These are phyloP conservation scores for Tillandsia leiboldiana DNA, from an alignment of 176 grass and related monocot genomes.

Conservation along the genomic window DNA sequence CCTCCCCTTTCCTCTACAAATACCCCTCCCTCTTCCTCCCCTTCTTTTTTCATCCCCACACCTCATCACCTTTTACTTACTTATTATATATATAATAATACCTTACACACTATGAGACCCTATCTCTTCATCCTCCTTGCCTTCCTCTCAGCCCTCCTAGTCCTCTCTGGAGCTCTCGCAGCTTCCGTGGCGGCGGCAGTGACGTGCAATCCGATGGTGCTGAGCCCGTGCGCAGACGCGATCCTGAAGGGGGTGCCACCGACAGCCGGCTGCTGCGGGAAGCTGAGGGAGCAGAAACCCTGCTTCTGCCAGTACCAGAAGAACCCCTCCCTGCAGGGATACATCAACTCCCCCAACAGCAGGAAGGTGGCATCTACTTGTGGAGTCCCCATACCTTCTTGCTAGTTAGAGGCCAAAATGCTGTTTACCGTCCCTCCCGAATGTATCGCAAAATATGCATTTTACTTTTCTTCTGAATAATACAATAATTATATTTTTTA, in stretches of 20 bases:
- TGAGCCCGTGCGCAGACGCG: conserved; percentile 54
- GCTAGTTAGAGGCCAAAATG: background rate
- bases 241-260: conserved; percentile 53
- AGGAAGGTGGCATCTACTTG: conserved; percentile 67
- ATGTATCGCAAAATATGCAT: too few species aligned
- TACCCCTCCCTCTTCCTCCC: background rate
- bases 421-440: too few species aligned
- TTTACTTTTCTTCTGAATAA: too few species aligned
- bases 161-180: conserved; percentile 1
- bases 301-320: conserved; percentile 87
- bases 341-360: conserved; percentile 85
- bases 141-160: conserved; percentile 4
- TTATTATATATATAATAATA: background rate
- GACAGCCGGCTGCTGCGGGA: conserved; percentile 46
- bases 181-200: conserved; percentile 19
- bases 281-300: conserved; percentile 60
- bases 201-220: conserved; percentile 51
- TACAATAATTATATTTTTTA: too few species aligned
- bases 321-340: conserved; percentile 51
- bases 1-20: background rate
- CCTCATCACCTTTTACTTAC: background rate
- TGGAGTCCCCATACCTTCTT: conserved; percentile 16
- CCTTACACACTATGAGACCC: conserved; percentile 14
- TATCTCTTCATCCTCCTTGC: conserved; percentile 11
- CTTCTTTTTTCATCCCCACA: background rate